A percentile compares a stretch with the other conserved stretches of the same genome.
These are phyloP conservation scores for Botryotinia globosa DNA, from an alignment of 2,329 filamentous ascomycete species.

Conservation along the genomic window DNA sequence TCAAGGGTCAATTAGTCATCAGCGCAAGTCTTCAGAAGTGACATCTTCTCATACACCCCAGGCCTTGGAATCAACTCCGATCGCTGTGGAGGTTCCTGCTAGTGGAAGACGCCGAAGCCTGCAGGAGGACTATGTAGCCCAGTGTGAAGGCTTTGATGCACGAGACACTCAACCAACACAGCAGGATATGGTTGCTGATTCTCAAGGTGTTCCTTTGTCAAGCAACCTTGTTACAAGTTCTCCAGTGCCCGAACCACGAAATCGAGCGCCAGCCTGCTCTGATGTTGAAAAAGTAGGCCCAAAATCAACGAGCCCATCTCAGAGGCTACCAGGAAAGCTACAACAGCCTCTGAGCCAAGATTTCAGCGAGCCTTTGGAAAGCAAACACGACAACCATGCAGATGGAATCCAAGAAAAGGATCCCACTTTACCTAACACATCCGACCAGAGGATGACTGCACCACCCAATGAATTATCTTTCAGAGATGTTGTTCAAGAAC, in stretches of 20 bases:
- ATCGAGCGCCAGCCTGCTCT: no score
- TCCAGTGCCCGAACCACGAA: background rate
- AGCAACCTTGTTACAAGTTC: conserved; percentile 12
- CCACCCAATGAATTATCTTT: conserved; percentile 26
- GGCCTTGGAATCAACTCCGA: background rate
- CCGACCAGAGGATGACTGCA: conserved; percentile 14
- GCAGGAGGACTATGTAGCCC: conserved; percentile 34
- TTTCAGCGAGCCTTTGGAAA: background rate
- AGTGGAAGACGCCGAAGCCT: conserved; percentile 30
- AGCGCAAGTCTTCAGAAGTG: background rate
- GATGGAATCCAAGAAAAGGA: background rate
- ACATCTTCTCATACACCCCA: background rate
- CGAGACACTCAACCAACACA: conserved; percentile 30
- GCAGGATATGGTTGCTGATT: conserved; percentile 34
- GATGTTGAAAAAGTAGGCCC: background rate
- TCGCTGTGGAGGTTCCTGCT: conserved; percentile 31
- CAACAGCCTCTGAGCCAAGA: background rate
- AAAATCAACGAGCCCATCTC: conserved; percentile 6
- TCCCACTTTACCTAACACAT: background rate
- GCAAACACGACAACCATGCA: background rate
- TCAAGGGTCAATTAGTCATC: background rate
- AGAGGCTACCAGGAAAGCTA: background rate
- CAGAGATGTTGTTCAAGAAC: conserved; percentile 19
- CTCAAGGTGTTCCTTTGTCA: conserved; percentile 24
- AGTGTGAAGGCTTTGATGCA: conserved; percentile 32